A percentile compares a stretch with the other conserved stretches of the same genome.
Conservation (phyloP, 768 basidiomycete species). For the Naganishia vishniacii region DNA sequence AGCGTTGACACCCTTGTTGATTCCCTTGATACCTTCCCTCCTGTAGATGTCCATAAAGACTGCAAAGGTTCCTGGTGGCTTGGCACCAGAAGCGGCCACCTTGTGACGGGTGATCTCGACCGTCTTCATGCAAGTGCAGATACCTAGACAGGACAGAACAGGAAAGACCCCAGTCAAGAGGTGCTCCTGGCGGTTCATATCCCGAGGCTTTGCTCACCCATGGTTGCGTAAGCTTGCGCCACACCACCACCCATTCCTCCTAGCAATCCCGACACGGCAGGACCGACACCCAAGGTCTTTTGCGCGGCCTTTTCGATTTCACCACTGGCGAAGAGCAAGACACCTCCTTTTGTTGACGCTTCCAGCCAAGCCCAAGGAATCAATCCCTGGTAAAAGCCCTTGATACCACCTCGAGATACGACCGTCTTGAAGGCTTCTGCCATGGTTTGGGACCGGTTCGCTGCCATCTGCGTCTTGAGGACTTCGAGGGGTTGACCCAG, state of each 20-base stretch:
- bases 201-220: constrained; percentile 66
- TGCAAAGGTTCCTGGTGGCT: constrained; percentile 86
- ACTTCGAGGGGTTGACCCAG: constrained; percentile 97
- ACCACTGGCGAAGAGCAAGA: constrained; percentile 89
- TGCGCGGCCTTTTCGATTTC: constrained; percentile 72
- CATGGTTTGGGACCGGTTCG: constrained; percentile 89
- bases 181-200: not conserved
- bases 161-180: not conserved
- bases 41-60: constrained; percentile 93
- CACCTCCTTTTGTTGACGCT: constrained; percentile 95
- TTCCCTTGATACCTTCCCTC: constrained; percentile 84
- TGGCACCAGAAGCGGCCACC: constrained; percentile 72
- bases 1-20: constrained; percentile 96
- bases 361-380: constrained; percentile 99
- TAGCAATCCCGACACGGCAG: constrained; percentile 76
- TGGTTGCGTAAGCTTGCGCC: constrained; percentile 98
- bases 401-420: constrained; percentile 82
- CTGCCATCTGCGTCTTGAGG: constrained; percentile 98
- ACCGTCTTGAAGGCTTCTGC: constrained; percentile 73
- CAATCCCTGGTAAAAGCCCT: constrained; percentile 93
- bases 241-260: constrained; percentile 98
- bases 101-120: constrained; percentile 87
- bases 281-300: constrained; percentile 64
- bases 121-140: constrained; percentile 99
- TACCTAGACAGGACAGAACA: constrained; percentile 56